phyloP scores from a whole-genome alignment of 129 eudicot species.

The Daucus carota region DH1_v3.0 NC_030389.2:20773001-20773500 shows the following conservation, averaged over 20 bases:
- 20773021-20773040: slow-evolving; percentile 52
- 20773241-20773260: slow-evolving; percentile 38
- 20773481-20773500: slow-evolving; percentile 26
- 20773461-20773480: slow-evolving; percentile 45
- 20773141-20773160: slow-evolving; percentile 33
- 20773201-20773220: slow-evolving; percentile 40
- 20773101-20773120: slow-evolving; percentile 43
- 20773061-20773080: slow-evolving; percentile 25
- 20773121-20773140: slow-evolving; percentile 29
- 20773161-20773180: slow-evolving; percentile 22
- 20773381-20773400: slow-evolving; percentile 26
- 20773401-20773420: slow-evolving; percentile 48
- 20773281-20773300: slow-evolving; percentile 44
- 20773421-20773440: slow-evolving; percentile 38
- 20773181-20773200: slow-evolving; percentile 43
- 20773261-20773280: slow-evolving; percentile 46
- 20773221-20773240: slow-evolving; percentile 42
- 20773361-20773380: slow-evolving; percentile 39
- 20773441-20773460: slow-evolving; percentile 42
- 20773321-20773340: slow-evolving; percentile 50
- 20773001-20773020: slow-evolving; percentile 38
- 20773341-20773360: slow-evolving; percentile 32
- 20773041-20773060: slow-evolving; percentile 46
- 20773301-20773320: slow-evolving; percentile 35
- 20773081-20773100: slow-evolving; percentile 36